phyloP scores from a whole-genome alignment of 192 early-diverging fungal genomes.

The Mortierella hygrophila region DNA sequence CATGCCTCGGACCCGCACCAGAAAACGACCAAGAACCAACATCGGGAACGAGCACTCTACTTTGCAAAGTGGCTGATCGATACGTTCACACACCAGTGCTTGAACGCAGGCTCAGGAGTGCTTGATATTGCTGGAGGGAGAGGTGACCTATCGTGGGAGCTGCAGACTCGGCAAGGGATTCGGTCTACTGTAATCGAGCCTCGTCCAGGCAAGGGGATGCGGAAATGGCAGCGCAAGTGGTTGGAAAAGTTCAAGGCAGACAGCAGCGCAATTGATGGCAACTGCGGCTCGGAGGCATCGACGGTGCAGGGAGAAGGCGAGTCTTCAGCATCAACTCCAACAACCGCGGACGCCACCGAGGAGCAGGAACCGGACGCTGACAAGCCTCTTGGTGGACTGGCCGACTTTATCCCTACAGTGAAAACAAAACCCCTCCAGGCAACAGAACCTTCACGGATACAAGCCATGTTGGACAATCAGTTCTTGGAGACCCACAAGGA shows the following conservation, averaged over 20 bases:
- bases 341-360: not conserved
- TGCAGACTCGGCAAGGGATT: conserved; percentile 59
- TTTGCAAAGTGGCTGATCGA: conserved; percentile 68
- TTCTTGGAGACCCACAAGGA: conserved; percentile 45
- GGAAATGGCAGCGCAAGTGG: conserved; percentile 56
- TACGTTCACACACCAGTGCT: conserved; percentile 49
- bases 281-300: no score
- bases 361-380: conserved; percentile 22
- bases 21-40: conserved; percentile 61
- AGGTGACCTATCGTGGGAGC: conserved; percentile 63
- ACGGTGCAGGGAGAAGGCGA: not conserved
- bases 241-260: conserved; percentile 29
- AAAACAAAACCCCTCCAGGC: conserved; percentile 32
- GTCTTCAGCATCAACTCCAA: not conserved
- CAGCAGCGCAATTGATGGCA: not conserved
- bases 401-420: conserved; percentile 20
- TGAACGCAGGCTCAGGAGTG: conserved; percentile 56
- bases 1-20: conserved; percentile 61
- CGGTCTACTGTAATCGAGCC: conserved; percentile 66
- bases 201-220: conserved; percentile 52
- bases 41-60: conserved; percentile 60
- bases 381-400: conserved; percentile 13
- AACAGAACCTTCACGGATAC: conserved; percentile 43
- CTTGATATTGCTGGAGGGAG: conserved; percentile 71
- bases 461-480: conserved; percentile 48